Percentiles rank a stretch among this genome's conserved stretches.
phyloP scores from a whole-genome alignment of 192 early-diverging fungal species.

The Geranomyces michiganensis region DNA sequence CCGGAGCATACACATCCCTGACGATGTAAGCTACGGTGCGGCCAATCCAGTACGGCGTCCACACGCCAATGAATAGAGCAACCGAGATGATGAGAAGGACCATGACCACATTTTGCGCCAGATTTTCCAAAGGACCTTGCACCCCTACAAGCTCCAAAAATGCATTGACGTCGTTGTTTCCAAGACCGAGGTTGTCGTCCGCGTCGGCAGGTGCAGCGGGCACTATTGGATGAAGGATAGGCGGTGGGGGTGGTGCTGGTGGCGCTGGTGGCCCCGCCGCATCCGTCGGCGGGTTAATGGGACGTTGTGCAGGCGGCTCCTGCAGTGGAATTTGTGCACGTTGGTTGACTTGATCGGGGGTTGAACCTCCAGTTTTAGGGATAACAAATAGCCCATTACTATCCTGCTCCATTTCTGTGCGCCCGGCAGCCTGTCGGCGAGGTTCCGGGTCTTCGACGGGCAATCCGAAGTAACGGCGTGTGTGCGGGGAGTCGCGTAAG shows the following conservation, averaged over 20 bases:
- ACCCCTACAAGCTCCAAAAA: constrained; percentile 89
- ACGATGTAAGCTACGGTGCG: constrained; percentile 42
- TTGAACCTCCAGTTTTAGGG: no score
- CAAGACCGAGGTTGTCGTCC: constrained; percentile 21
- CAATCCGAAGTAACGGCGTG: no score
- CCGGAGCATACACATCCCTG: constrained; percentile 33
- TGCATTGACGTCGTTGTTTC: constrained; percentile 53
- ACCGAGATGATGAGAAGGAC: constrained; percentile 73
- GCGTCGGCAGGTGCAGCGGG: constrained; percentile 6
- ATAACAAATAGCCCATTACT: no score
- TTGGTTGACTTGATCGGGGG: no score
- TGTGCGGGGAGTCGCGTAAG: no score
- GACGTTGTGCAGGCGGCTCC: neutral
- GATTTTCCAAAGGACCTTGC: constrained; percentile 76
- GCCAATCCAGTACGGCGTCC: constrained; percentile 76
- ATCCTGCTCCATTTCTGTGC: no score
- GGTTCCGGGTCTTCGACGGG: no score
- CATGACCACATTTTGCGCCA: constrained; percentile 80
- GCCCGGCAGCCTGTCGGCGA: no score
- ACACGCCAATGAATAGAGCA: constrained; percentile 70
- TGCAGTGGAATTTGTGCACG: neutral
- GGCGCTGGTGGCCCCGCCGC: constrained; percentile 7
- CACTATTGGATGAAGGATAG: constrained; percentile 6
- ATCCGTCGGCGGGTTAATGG: neutral
- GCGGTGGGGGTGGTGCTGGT: constrained; percentile 19